phyloP scores from a whole-genome alignment of 768 basidiomycete genomes.

The Kwoniella mangroviensis region DNA sequence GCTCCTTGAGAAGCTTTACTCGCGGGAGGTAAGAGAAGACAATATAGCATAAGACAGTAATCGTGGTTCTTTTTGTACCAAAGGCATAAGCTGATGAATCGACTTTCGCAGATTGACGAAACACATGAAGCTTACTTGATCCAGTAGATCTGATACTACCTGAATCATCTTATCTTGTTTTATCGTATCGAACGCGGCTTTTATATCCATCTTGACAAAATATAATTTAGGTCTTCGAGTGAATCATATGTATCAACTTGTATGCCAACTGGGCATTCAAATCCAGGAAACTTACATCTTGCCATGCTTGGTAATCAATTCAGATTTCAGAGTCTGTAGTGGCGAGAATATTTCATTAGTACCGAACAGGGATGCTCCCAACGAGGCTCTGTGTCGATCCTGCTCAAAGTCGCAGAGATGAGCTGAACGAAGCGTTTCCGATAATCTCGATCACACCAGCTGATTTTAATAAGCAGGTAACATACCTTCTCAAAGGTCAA shows the following conservation, averaged over 20 bases:
- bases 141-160: constrained; percentile 72
- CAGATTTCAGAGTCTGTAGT: constrained; percentile 71
- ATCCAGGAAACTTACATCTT: constrained; percentile 62
- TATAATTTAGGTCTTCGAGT: constrained; percentile 76
- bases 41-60: constrained; percentile 61
- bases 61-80: constrained; percentile 24
- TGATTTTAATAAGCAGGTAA: background rate
- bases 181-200: constrained; percentile 95
- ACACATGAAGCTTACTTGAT: constrained; percentile 56
- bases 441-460: no score
- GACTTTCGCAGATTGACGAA: background rate
- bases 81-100: constrained; percentile 4
- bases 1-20: constrained; percentile 61
- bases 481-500: constrained; percentile 83
- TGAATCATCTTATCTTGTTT: constrained; percentile 81
- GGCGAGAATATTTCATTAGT: constrained; percentile 78
- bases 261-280: background rate
- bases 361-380: constrained; percentile 83
- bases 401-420: constrained; percentile 51
- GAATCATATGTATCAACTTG: background rate
- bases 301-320: constrained; percentile 59
- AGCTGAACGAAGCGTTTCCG: no score
- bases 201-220: constrained; percentile 96
- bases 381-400: constrained; percentile 67
- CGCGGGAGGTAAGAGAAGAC: constrained; percentile 66